These are phyloP conservation scores for Cyphellophora attinorum DNA, from an alignment of 2,329 filamentous ascomycete species.

Conservation along the genomic window DNA sequence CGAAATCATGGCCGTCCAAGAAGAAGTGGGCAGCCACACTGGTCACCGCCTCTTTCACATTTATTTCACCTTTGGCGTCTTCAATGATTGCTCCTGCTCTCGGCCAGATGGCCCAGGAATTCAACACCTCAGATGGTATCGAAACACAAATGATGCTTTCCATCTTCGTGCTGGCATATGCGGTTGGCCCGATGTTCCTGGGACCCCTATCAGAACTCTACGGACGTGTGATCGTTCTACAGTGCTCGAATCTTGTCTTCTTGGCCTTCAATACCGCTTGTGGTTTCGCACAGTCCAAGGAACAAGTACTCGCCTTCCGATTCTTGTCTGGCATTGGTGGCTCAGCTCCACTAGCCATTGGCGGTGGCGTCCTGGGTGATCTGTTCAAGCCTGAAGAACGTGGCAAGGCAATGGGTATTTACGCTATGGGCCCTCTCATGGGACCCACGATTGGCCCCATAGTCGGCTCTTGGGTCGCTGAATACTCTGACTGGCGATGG, in stretches of 20 bases:
- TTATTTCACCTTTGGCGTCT: constrained; percentile 55
- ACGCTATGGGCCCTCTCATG: constrained; percentile 19
- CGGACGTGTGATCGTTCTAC: constrained; percentile 46
- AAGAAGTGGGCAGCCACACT: constrained; percentile 51
- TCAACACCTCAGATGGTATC: constrained; percentile 33
- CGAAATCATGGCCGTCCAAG: constrained; percentile 45
- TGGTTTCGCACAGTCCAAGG: constrained; percentile 44
- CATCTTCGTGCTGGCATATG: constrained; percentile 47
- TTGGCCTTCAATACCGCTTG: constrained; percentile 53
- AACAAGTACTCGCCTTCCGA: constrained; percentile 48
- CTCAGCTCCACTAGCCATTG: constrained; percentile 45
- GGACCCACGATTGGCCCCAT: constrained; percentile 46
- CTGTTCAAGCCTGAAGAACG: constrained; percentile 20
- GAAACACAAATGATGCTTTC: constrained; percentile 42
- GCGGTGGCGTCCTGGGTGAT: constrained; percentile 31
- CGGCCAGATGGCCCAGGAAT: constrained; percentile 41
- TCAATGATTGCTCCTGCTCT: constrained; percentile 51
- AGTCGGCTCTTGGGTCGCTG: constrained; percentile 50
- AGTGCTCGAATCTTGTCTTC: constrained; percentile 46
- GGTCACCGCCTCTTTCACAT: constrained; percentile 48
- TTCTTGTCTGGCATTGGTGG: constrained; percentile 52
- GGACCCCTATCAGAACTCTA: constrained; percentile 49
- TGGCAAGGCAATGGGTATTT: constrained; percentile 20
- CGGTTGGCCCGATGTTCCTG: constrained; percentile 42
- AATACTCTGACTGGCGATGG: constrained; percentile 24